Percentiles rank a stretch among this genome's conserved stretches.
Conservation (phyloP, 257 asterid genomes). For the Cynanchum wilfordii region DNA sequence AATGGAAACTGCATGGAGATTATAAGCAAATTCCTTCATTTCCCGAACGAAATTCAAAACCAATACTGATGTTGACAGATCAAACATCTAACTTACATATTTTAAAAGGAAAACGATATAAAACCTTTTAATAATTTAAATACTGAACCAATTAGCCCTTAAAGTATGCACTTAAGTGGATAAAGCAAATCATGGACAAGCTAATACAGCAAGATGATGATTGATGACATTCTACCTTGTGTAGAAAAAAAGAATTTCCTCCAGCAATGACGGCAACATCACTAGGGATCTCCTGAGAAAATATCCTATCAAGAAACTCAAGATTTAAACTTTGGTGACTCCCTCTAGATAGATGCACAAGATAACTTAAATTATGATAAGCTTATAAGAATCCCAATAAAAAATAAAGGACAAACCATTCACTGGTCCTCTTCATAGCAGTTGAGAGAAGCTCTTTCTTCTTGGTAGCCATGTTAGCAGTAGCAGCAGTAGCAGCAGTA, state of each 20-base stretch:
- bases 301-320: conserved; percentile 53
- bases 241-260: conserved; percentile 65
- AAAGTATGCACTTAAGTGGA: not conserved
- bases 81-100: not conserved
- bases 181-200: not conserved
- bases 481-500: conserved; percentile 17
- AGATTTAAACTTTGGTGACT: not conserved
- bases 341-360: not conserved
- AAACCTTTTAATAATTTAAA: not conserved
- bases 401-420: conserved; percentile 46
- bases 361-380: not conserved
- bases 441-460: conserved; percentile 63
- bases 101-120: not conserved
- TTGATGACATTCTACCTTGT: conserved; percentile 47
- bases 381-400: not conserved
- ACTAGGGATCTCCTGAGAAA: conserved; percentile 78
- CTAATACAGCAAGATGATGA: not conserved
- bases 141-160: not conserved
- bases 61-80: not conserved
- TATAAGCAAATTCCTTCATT: conserved; percentile 5
- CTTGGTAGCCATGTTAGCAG: conserved; percentile 43
- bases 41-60: not conserved
- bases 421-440: conserved; percentile 83
- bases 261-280: conserved; percentile 64
- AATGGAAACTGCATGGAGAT: conserved; percentile 58